phyloP scores from a whole-genome alignment of 163 green algal species.

The Chlamydomonas reinhardtii region DNA sequence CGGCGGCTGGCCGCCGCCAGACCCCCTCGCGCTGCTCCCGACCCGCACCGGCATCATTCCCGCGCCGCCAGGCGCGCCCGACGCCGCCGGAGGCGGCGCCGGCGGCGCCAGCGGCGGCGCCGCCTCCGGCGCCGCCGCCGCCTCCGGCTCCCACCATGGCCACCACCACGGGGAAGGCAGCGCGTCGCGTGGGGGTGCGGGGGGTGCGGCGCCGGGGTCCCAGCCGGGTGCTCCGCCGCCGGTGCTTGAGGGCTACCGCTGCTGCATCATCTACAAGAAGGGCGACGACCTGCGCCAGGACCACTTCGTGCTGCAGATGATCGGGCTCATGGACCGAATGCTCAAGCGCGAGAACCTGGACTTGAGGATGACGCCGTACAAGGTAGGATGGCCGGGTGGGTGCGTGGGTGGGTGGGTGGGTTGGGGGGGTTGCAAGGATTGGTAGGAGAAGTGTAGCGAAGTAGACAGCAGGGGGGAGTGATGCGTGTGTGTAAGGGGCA shows the following conservation, averaged over 20 bases:
- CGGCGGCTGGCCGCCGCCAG: not conserved
- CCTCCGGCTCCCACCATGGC: not conserved
- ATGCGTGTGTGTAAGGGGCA: no score
- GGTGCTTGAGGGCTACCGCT: constrained; percentile 45
- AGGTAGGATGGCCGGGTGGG: constrained; percentile 35
- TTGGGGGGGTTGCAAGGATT: no score
- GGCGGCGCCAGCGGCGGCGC: constrained; percentile 13
- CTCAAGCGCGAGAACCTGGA: constrained; percentile 97
- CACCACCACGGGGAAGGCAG: not conserved
- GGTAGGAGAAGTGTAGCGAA: no score
- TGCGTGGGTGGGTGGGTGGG: not conserved
- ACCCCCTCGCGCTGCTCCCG: constrained; percentile 26
- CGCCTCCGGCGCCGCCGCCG: not conserved
- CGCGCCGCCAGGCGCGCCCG: constrained; percentile 4
- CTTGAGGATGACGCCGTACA: constrained; percentile 95
- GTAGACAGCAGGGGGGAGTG: no score
- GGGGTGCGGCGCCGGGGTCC: not conserved
- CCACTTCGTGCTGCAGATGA: constrained; percentile 86
- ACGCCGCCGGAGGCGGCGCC: constrained; percentile 7
- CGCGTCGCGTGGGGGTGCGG: not conserved
- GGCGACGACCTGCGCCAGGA: constrained; percentile 94
- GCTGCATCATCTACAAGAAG: constrained; percentile 96
- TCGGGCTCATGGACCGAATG: constrained; percentile 97
- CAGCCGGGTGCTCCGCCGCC: not conserved
- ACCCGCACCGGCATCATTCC: constrained; percentile 44